Base-by-base conservation (phyloP, 441 rosid genomes). In the Flueggea neowawraea region DNA sequence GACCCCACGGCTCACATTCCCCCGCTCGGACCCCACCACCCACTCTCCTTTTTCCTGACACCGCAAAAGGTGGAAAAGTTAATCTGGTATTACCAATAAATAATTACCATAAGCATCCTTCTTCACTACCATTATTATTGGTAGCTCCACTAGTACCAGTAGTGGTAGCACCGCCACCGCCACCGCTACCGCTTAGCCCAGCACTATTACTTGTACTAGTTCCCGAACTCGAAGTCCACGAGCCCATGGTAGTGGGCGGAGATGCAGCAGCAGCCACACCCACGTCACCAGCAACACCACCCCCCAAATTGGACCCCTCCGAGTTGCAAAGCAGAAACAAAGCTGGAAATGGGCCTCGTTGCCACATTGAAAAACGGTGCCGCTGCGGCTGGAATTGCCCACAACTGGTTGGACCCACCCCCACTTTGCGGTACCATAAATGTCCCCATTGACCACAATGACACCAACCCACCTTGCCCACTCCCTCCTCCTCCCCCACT, bases 361-460 rank as follows among this genome's bases (percentile, higher is more conserved):
- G 75, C 78, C 16, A 79, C 63, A 49, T 68, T 77, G 14, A 81
- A 69, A 72, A 79, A 69, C 47, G 85, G 78, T 0, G 78, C 14
- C 44, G 69, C 81, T 6, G 75, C 57, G 2, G 87, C 79, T 2
- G 84, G 84, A 47, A 82, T 57, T 28, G 82, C 77, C 84, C 83
- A 84, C 59, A 80, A 58, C 17, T 66, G 84, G 67, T 60, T 80
- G 16, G 82, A 69, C 74, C 78, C 84, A 66, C 58, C 57, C 10
- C 49, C 55, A 45, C 12, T 56, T 56, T 78, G 81, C 22, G 77
- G 80, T 49, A 73, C 54, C 75, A 73, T 52, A 50, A 63, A 65
- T 16, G 74, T 44, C 9, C 83, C 76, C 78, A 75, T 70, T 3
- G 83, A 83, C 92, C 85, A 81, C n/a, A 84, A 52, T 48, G 86